A percentile compares a stretch with the other conserved stretches of the same genome.
phyloP scores from a whole-genome alignment of 345 rosid genomes.

The Acer campestre region DNA sequence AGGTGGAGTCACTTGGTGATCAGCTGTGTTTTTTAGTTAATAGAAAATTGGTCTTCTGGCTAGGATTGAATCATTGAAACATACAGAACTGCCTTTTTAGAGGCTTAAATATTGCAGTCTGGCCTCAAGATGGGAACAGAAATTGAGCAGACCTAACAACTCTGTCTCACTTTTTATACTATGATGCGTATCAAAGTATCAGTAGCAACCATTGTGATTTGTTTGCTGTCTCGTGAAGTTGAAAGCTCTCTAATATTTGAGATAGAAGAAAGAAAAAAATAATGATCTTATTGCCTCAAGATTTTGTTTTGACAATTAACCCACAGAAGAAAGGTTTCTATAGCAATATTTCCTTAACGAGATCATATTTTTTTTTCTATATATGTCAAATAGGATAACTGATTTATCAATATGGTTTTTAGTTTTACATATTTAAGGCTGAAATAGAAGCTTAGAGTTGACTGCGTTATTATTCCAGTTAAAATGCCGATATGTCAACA shows the following conservation, averaged over 20 bases:
- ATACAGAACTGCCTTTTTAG: not conserved
- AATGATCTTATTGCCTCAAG: no score
- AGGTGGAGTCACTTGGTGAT: not conserved
- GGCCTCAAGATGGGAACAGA: not conserved
- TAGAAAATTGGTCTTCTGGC: not conserved
- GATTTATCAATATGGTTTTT: not conserved
- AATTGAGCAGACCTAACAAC: not conserved
- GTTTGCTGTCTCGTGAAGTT: not conserved
- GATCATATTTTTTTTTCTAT: no score
- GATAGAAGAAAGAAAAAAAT: no score
- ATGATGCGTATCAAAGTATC: not conserved
- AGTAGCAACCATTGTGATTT: not conserved
- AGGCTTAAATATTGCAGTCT: not conserved
- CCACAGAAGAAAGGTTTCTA: not conserved
- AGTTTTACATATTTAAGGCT: not conserved
- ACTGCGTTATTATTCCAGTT: not conserved
- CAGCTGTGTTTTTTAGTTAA: not conserved
- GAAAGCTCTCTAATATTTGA: no score
- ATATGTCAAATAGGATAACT: no score
- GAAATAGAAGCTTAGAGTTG: not conserved
- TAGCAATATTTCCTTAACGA: no score
- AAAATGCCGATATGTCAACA: not conserved
- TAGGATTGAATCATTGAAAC: not conserved
- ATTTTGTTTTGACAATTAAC: not conserved
- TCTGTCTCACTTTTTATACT: not conserved